Base-by-base conservation (phyloP, 148 eudicot species). In the Rhododendron ferrugineum region DNA sequence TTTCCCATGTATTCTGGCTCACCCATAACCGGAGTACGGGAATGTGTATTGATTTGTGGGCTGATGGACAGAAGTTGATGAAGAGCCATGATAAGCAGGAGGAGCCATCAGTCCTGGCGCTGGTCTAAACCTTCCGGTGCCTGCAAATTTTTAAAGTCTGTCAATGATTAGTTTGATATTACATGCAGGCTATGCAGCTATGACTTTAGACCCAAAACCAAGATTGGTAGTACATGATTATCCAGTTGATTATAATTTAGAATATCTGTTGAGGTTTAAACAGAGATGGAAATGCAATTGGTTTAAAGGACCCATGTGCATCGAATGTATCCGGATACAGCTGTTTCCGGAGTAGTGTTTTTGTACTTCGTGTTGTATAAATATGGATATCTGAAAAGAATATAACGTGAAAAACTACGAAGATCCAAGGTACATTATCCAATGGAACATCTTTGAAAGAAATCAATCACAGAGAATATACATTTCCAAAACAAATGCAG, bases 21-120 rank as follows among this genome's bases (percentile, higher is more conserved):
- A 92, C 94, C 92, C 92, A 78, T 92, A 92, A 82, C 91, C 70
- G 26, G 93, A 88, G 87, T 88, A 90, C 74, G 92, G 92, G 83
- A 85, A 90, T 28, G 90, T 84, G 70, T 88, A 88, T 18, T 92
- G 93, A 44, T 85, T 83, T 49, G 92, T 87, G 78, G 90, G 88
- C n/a, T 87, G 94, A 80, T 82, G 92, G 73, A 87, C 89, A 75
- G 88, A 89, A 23, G 88, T 49, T 36, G 90, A 56, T n/a, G 91
- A 90, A 49, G 93, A 82, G 73, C 86, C 88, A 22, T 90, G 82
- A 86, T 84, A 89, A 23, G 88, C 72, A 34, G 91, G 86, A 62
- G 89, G 86, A 83, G 86, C 84, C 90, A 87, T 86, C 86, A 88
- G 81, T 16, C 94, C 91, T 64, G 86, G 77, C 66, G 90, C 88